Evolutionary conservation across 2,329 filamentous ascomycete species (phyloP).

Genomic region (Stachybotrys chlorohalonatus): DNA sequence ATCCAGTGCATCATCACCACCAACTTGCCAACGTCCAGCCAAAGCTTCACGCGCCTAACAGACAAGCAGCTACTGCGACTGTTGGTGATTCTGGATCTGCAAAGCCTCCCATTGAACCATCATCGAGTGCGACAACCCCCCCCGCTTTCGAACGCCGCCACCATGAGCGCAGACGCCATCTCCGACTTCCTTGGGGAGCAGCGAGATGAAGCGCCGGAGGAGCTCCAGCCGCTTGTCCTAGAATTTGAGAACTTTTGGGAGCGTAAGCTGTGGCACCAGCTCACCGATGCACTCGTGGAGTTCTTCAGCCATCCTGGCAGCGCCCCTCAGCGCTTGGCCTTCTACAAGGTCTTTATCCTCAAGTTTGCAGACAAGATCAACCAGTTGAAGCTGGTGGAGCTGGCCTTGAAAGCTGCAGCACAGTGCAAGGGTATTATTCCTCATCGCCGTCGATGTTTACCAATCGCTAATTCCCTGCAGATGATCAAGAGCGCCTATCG

Average conservation of each 20-base stretch:
- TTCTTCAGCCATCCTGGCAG: constrained; percentile 83
- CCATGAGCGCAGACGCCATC: constrained; percentile 80
- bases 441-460: constrained; percentile 8
- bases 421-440: constrained; percentile 61
- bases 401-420: constrained; percentile 79
- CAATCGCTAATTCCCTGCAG: constrained; percentile 33
- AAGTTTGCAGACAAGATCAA: constrained; percentile 99
- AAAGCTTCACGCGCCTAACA: background rate
- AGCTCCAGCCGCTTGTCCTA: constrained; percentile 80
- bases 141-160: background rate
- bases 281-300: constrained; percentile 78
- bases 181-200: constrained; percentile 86
- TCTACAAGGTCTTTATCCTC: constrained; percentile 92
- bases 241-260: constrained; percentile 97
- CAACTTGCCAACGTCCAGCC: background rate
- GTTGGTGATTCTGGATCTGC: background rate
- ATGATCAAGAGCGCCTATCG: constrained; percentile 73
- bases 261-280: constrained; percentile 97
- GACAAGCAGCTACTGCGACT: background rate
- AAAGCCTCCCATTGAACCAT: background rate
- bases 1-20: background rate
- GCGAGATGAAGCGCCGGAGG: constrained; percentile 77
- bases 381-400: constrained; percentile 88
- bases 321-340: constrained; percentile 71
- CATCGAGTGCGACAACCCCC: background rate